Evolutionary conservation across 2,329 filamentous ascomycete genomes (phyloP).

Genomic region (Aureobasidium leucospermi): DNA sequence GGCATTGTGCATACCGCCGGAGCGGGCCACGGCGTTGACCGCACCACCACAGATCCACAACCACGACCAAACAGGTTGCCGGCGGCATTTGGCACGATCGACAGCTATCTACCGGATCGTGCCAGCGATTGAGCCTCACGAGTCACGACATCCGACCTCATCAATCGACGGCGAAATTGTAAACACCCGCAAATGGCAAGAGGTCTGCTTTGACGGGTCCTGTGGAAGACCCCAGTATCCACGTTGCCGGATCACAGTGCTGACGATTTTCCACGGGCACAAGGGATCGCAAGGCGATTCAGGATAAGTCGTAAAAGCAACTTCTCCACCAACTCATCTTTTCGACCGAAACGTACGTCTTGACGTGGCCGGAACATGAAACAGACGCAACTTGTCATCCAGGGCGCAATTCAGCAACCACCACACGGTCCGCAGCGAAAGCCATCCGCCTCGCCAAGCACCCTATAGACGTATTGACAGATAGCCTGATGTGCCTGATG

Average conservation of each 20-base stretch:
- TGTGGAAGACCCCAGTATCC: neutral
- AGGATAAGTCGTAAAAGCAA: neutral
- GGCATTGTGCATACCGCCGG: conserved; percentile 2
- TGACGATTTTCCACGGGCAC: neutral
- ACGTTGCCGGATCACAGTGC: neutral
- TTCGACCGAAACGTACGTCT: neutral
- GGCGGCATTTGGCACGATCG: conserved; percentile 1
- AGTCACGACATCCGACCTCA: neutral
- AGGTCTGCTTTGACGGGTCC: neutral
- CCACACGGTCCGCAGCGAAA: neutral
- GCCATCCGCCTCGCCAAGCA: neutral
- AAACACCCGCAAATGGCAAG: neutral
- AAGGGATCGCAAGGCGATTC: neutral
- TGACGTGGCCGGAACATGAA: neutral
- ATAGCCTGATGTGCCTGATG: neutral
- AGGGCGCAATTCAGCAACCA: neutral
- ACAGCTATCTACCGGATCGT: neutral
- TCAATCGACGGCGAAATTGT: neutral
- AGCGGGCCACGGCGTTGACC: neutral
- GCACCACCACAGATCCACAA: neutral
- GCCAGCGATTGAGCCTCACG: neutral
- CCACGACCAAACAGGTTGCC: neutral
- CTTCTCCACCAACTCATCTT: neutral
- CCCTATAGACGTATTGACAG: neutral
- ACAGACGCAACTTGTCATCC: neutral